Evolutionary conservation across 2,329 filamentous ascomycete genomes (phyloP).

Genomic region (Fusarium sp.): DNA sequence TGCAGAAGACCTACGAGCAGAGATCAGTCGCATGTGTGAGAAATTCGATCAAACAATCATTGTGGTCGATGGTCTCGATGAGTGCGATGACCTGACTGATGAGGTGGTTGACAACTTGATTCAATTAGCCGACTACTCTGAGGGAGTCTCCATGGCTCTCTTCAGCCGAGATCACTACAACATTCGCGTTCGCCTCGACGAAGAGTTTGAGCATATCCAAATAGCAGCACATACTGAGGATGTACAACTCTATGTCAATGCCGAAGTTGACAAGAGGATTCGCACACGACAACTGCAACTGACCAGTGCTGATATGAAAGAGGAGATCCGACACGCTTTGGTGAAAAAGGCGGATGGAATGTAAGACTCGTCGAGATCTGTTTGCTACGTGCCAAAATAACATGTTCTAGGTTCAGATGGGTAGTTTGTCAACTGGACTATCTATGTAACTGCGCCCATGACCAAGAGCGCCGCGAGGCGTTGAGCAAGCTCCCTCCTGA

Average conservation of each 20-base stretch:
- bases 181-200: background rate
- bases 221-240: conserved; percentile 21
- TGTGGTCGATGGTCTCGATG: conserved; percentile 1
- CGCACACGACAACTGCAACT: background rate
- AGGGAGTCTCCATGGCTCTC: background rate
- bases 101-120: background rate
- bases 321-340: conserved; percentile 15
- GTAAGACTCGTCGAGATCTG: background rate
- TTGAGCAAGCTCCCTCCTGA: conserved; percentile 9
- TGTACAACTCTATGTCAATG: conserved; percentile 18
- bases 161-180: conserved; percentile 24
- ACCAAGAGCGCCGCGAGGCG: conserved; percentile 22
- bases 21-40: background rate
- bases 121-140: background rate
- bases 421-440: conserved; percentile 39
- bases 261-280: conserved; percentile 23
- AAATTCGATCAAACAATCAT: background rate
- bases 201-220: background rate
- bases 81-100: conserved; percentile 6
- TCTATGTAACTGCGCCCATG: conserved; percentile 16
- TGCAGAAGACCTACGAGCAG: fast-evolving
- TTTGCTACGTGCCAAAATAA: fast-evolving
- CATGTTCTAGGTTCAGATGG: conserved; percentile 30
- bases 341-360: conserved; percentile 26
- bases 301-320: background rate